These are phyloP conservation scores for Chytriomyces confervae DNA, from an alignment of 192 early-diverging fungal species.

Conservation along the genomic window DNA sequence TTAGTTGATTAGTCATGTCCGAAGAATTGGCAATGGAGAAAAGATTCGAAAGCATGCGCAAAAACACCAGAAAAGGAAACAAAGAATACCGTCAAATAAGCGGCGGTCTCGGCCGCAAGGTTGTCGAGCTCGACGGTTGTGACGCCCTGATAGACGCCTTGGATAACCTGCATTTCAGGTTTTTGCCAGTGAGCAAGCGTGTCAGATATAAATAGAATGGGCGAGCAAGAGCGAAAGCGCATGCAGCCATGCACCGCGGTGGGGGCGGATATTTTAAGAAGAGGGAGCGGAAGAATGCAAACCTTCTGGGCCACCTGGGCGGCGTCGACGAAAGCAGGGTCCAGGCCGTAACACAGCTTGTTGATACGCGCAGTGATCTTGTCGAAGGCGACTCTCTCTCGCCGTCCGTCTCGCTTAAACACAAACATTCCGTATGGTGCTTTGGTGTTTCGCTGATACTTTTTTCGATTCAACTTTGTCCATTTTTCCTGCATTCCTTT, in stretches of 20 bases:
- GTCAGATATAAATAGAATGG: background rate
- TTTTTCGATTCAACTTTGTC: no score
- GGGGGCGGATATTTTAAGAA: background rate
- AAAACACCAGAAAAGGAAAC: background rate
- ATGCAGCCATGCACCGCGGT: constrained; percentile 21
- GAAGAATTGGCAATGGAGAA: constrained; percentile 3
- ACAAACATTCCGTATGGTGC: constrained; percentile 24
- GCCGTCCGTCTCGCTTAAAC: constrained; percentile 72
- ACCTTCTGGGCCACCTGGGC: constrained; percentile 92
- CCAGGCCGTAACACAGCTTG: constrained; percentile 93
- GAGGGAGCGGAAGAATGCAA: background rate
- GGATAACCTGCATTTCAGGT: constrained; percentile 69
- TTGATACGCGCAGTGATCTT: constrained; percentile 86
- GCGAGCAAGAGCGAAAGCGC: background rate
- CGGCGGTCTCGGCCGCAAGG: constrained; percentile 91
- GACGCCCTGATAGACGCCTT: constrained; percentile 96
- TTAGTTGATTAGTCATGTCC: background rate
- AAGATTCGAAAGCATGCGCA: background rate
- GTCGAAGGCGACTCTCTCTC: constrained; percentile 95
- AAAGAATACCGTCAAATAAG: constrained; percentile 60
- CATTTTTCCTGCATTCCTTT: no score
- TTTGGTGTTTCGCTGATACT: background rate
- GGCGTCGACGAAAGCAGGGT: constrained; percentile 90
- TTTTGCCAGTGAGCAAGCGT: background rate
- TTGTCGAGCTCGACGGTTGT: constrained; percentile 97